Evolutionary conservation across 331 rosid genomes (phyloP).

Genomic region (Phaseolus coccineus): DNA sequence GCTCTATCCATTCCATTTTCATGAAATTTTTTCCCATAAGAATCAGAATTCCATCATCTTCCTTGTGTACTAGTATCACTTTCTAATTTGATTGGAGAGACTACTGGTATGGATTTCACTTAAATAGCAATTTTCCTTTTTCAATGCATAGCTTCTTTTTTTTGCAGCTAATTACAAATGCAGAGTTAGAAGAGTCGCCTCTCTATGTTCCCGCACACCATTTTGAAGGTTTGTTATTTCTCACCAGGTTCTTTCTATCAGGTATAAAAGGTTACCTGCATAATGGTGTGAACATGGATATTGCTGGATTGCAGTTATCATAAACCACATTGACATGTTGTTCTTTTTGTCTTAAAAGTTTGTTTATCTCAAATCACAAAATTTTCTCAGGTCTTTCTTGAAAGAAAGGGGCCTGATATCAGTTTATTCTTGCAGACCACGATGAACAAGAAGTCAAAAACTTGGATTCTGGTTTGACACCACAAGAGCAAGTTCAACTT

Average conservation of each 20-base stretch:
- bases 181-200: conserved; percentile 84
- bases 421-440: conserved; percentile 55
- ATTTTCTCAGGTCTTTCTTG: background rate
- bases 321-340: background rate
- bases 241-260: background rate
- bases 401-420: conserved; percentile 23
- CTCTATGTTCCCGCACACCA: conserved; percentile 74
- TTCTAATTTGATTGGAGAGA: background rate
- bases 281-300: conserved; percentile 5
- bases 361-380: background rate
- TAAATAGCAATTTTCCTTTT: background rate
- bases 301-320: background rate
- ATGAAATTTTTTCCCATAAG: background rate
- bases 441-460: conserved; percentile 65
- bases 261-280: background rate
- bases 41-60: background rate
- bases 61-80: background rate
- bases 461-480: conserved; percentile 59
- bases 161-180: conserved; percentile 78
- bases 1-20: conserved; percentile 10
- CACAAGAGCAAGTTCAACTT: conserved; percentile 67
- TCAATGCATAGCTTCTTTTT: background rate
- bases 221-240: conserved; percentile 63
- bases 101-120: background rate
- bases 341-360: background rate